Evolutionary conservation across 768 basidiomycete genomes (phyloP), one percentile per base, ranked within the genome.

Genomic region (Pisolithus microcarpus): DNA sequence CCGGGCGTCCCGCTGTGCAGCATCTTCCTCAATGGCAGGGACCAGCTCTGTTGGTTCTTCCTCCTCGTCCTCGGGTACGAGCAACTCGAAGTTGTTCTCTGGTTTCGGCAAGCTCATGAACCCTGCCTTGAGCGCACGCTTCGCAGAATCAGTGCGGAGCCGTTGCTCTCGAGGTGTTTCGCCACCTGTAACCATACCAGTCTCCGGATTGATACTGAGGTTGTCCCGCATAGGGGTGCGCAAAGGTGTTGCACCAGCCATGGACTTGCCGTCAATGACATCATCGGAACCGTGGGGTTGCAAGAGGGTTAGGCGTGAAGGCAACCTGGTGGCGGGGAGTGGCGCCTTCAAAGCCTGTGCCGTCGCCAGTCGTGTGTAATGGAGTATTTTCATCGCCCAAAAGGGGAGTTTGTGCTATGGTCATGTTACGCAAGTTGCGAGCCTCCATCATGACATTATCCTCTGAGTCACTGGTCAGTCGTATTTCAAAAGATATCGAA

Each of bases 301-400:
- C 88, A 9, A 98, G 81, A 5, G 95, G 96, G 70, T 98, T 99
- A 4, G 96, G 96, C 0, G 96, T 99, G 56, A 94, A 92, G 0
- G 90, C 79, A 26, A 89, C 85, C 57, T 84, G 82, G 58, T 91
- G 91, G 19, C 81, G 84, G n/a, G 96, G 96, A 4, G 95, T 97
- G 0, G 93, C 95, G 42, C 93, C 79, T 65, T 93, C 93, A 63
- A 91, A 99, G 2, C 96, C 96, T 7, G 92, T 91, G 11, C 91
- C 89, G 13, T 82, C 85, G n/a, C 75, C 79, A 2, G 75, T 75
- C 7, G 72, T 68, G 63, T 94, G 95, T 44, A 98, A 66, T 11
- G 94, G 96, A 0, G 96, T 98, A 67, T 99, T 99, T 70, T 98
- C 95, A 45, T 98, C 91, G 4, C 96, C 96, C 11, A 98, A 78